Base-by-base conservation (phyloP, 2,329 filamentous ascomycete species). In the Colletotrichum navitas region DNA sequence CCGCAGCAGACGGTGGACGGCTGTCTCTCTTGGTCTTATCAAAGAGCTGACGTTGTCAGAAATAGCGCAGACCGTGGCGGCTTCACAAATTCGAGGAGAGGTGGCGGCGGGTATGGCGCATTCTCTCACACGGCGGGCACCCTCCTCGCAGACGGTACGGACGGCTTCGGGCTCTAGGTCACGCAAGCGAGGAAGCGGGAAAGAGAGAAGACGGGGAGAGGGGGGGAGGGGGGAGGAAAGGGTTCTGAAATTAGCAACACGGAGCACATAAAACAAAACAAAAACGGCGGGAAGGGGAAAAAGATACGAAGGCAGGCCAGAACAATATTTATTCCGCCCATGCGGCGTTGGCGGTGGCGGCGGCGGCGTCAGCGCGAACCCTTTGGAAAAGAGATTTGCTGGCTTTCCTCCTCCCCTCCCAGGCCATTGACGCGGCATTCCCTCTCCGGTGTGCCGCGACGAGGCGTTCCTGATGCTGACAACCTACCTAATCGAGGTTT, bases 361-460 rank as follows among this genome's bases (percentile, higher is more conserved):
- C 58, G 58, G 21, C 51, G 52, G 52, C 52, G 32, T 16, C 32
- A 32, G 52, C 14, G 34, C 32, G 34, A 18, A 18, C n/a, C 45
- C 59, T 52, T 14, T 26, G 14, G 5, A 59, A 67, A 56, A 56
- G 66, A 64, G 66, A 67, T 52, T 67, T 67, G 63, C 63, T 55
- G 18, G 11, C n/a, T n/a, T 26, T 56, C 54, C 34, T 6, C 2
- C n/a, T 36, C 34, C 8, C 11, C 5, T 12, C 2, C n/a, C 34
- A 26, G 41, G n/a, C n/a, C 24, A 52, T 21, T 55, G 49, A 26
- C 49, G 49, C 49, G 26, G 32, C 39, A 26, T 29, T 24, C 16
- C 41, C 41, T 18, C 41, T 43, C 41, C 56, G 41, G 55, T 70
- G 55, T 63, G 67, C 55, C 63, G 67, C 63, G 68, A 70, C 61